Base-by-base conservation (phyloP, 768 basidiomycete genomes). In the Termitomyces sp. region DNA sequence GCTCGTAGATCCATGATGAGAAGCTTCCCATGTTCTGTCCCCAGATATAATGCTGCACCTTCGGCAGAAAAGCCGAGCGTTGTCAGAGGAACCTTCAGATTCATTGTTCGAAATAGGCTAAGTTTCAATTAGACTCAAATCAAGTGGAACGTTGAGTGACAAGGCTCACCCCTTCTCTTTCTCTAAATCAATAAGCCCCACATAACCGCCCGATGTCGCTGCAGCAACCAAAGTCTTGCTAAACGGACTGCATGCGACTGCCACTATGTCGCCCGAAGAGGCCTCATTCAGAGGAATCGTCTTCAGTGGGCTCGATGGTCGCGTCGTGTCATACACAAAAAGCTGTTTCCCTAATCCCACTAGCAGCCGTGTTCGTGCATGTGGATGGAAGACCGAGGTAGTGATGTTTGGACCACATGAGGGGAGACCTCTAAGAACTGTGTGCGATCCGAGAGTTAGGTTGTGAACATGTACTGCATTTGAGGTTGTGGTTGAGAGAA, bases 161-260 rank as follows among this genome's bases (percentile, higher is more conserved):
- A 40, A 40, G 16, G 70, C 81, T 49, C 66, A 90, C 90, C 83
- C 81, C 66, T 86, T 86, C 60, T 91, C 89, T 70, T 90, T 91
- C 53, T 92, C 89, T 24, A 92, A 68, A 68, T 92, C 91, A 53
- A 91, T 73, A 8, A 91, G 77, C 4, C 73, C 78, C 12, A 92
- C 77, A 46, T 75, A 73, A 1, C 89, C 89, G 4, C 72, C 75
- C 13, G 80, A 75, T 45, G 81, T 86, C 1, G 81, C 84, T 46
- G 81, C 80, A 2, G 86, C 86, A 28, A 88, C 77, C 38, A 92
- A 74, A 2, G 86, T 87, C 75, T 87, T 91, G 73, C 89, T 91
- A 71, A 90, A 91, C 7, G 90, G 89, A 63, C 89, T 90, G 63
- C 83, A 85, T 7, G 84, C 77, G 9, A 91, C 70, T 13, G 80